phyloP scores from a whole-genome alignment of 2,329 filamentous ascomycete species.

The Aspergillus texensis region DNA sequence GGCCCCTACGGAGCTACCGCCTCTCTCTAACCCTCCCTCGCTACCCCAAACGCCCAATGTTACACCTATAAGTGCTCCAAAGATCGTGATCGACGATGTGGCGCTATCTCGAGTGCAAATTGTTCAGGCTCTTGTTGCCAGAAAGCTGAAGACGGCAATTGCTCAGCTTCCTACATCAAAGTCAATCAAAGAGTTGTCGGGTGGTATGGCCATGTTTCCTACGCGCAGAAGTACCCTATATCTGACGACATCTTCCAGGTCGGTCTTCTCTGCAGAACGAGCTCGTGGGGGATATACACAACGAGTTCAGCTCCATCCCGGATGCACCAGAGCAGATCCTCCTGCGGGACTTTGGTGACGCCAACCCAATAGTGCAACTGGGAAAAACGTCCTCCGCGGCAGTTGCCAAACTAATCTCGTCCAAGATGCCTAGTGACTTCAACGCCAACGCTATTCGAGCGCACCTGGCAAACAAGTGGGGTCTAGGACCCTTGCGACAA shows the following conservation, averaged over 20 bases:
- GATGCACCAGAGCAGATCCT: slow-evolving; percentile 78
- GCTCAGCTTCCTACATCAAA: background rate
- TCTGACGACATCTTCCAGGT: slow-evolving; percentile 54
- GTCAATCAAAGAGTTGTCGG: background rate
- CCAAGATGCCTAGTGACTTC: slow-evolving; percentile 99
- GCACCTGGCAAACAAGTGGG: slow-evolving; percentile 93
- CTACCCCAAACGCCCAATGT: too few relatives aligned
- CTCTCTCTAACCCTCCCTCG: too few relatives aligned
- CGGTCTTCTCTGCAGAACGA: slow-evolving; percentile 99
- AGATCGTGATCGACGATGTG: slow-evolving; percentile 71
- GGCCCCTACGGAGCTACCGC: too few relatives aligned
- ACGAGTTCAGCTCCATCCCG: slow-evolving; percentile 96
- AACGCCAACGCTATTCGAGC: slow-evolving; percentile 96
- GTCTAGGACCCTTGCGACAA: slow-evolving; percentile 57
- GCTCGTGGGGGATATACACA: slow-evolving; percentile 94
- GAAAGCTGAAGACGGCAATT: background rate
- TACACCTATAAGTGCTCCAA: too few relatives aligned
- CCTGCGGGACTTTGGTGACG: too few relatives aligned
- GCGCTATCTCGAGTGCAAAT: slow-evolving; percentile 84
- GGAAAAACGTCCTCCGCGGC: too few relatives aligned
- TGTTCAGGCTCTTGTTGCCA: background rate
- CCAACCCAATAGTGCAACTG: too few relatives aligned
- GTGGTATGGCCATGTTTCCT: slow-evolving; percentile 14
- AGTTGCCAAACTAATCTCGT: slow-evolving; percentile 91
- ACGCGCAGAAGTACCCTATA: too few relatives aligned